phyloP scores from a whole-genome alignment of 2,329 filamentous ascomycete species.

The Diaporthe ilicicola region DNA sequence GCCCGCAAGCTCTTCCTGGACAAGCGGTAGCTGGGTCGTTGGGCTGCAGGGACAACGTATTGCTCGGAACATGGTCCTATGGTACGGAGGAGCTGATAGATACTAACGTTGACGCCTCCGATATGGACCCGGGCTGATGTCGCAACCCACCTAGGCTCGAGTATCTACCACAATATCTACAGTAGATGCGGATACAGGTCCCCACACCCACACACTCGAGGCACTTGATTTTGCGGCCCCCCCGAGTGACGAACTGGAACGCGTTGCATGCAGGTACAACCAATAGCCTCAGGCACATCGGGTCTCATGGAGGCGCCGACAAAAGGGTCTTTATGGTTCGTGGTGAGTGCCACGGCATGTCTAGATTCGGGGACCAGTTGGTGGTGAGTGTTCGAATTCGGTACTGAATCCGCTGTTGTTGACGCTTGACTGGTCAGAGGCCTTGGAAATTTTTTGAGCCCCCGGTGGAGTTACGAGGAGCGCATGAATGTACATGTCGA shows the following conservation, averaged over 20 bases:
- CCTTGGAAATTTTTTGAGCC: conserved; percentile 16
- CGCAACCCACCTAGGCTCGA: neutral
- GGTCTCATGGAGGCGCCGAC: conserved; percentile 7
- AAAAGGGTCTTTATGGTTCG: conserved; percentile 15
- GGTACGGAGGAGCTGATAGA: neutral
- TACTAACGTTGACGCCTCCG: neutral
- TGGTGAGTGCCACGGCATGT: conserved; percentile 1
- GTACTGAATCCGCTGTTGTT: conserved; percentile 7
- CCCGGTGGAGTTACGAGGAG: conserved; percentile 6
- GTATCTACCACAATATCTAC: no score
- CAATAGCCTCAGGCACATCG: conserved; percentile 16
- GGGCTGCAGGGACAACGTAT: neutral
- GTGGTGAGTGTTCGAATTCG: conserved; percentile 17
- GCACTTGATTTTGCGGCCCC: neutral
- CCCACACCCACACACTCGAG: neutral
- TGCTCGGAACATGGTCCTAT: neutral
- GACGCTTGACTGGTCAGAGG: conserved; percentile 2
- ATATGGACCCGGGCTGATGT: neutral
- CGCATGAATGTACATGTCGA: conserved; percentile 25
- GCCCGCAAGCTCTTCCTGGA: conserved; percentile 25
- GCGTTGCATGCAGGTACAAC: conserved; percentile 31
- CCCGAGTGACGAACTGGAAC: conserved; percentile 9
- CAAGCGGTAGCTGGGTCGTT: conserved; percentile 10
- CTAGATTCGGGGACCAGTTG: conserved; percentile 7
- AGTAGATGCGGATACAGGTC: no score